These are phyloP conservation scores for Phragmites australis DNA, from an alignment of 176 grass and related monocot species.

Conservation along the genomic window DNA sequence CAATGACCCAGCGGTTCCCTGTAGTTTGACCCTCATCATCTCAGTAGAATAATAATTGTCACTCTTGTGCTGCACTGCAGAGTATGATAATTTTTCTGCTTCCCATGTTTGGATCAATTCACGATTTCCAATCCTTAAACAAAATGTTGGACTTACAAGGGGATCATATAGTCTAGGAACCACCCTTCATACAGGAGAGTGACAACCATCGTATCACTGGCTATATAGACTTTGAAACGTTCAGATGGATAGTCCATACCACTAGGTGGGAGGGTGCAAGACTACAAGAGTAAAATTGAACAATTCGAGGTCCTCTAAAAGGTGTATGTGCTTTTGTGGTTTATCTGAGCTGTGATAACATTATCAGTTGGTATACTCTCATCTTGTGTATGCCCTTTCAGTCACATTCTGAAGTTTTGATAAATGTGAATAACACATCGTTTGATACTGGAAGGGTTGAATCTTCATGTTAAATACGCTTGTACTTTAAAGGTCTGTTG, in stretches of 20 bases:
- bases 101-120: neutral
- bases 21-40: neutral
- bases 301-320: neutral
- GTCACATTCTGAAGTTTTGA: neutral
- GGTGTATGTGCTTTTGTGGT: neutral
- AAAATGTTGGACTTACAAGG: neutral
- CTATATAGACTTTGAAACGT: neutral
- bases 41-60: neutral
- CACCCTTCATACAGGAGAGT: neutral
- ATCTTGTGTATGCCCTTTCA: neutral
- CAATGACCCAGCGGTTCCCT: neutral
- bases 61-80: neutral
- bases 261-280: neutral
- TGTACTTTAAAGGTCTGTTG: neutral
- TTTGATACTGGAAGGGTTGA: neutral
- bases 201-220: neutral
- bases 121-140: neutral
- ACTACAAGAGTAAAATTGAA: neutral
- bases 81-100: neutral
- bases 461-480: neutral
- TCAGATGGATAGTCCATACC: neutral
- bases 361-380: neutral
- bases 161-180: neutral
- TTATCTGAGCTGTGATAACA: neutral
- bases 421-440: neutral